Evolutionary conservation across 1,284 basidiomycete species (phyloP).

Genomic region (Pisolithus thermaeus): DNA sequence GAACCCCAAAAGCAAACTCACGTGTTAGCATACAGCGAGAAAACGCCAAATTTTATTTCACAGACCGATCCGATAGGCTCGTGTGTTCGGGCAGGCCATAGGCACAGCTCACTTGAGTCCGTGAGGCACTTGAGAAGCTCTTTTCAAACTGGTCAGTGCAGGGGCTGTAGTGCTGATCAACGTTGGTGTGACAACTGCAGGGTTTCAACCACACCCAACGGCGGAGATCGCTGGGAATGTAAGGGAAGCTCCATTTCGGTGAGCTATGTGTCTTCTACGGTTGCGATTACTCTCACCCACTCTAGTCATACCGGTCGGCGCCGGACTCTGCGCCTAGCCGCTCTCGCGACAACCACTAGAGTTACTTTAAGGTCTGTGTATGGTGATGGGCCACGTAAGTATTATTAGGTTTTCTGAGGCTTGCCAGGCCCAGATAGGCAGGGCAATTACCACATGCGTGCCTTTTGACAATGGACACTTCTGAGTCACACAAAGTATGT

Average conservation of each 20-base stretch:
- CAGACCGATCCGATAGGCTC: constrained; percentile 13
- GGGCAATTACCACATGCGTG: too few species aligned
- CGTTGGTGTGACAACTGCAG: constrained; percentile 1
- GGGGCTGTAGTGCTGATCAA: constrained; percentile 8
- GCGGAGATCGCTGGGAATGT: constrained; percentile 30
- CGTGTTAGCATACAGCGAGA: constrained; percentile 27
- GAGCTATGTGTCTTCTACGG: constrained; percentile 3
- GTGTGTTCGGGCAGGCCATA: constrained; percentile 24
- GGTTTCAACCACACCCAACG: not conserved
- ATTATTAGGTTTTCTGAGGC: too few species aligned
- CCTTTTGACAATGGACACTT: too few species aligned
- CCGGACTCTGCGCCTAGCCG: too few species aligned
- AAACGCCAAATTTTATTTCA: constrained; percentile 7
- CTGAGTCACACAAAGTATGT: too few species aligned
- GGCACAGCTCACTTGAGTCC: constrained; percentile 4
- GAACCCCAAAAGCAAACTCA: constrained; percentile 20
- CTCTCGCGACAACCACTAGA: too few species aligned
- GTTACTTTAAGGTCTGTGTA: too few species aligned
- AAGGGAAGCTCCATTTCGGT: not conserved
- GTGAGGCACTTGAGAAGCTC: not conserved
- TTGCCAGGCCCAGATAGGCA: too few species aligned
- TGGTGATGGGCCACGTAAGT: too few species aligned
- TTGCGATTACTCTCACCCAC: constrained; percentile 11
- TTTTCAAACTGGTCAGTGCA: constrained; percentile 2
- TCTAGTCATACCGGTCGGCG: too few species aligned